phyloP scores from a whole-genome alignment of 306 rosid genomes.

The Nissolia schottii region DNA sequence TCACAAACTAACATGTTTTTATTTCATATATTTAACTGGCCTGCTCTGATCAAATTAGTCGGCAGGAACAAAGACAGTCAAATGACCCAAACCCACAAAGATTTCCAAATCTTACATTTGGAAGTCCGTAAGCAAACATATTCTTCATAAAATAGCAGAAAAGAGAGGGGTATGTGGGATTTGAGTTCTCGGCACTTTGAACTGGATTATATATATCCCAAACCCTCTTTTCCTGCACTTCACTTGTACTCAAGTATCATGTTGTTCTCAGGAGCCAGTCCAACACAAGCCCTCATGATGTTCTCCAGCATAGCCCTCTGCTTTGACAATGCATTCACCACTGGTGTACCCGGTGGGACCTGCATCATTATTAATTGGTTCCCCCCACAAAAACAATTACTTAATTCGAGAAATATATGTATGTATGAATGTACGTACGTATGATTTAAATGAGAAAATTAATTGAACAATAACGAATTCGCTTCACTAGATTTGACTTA shows the following conservation, averaged over 20 bases:
- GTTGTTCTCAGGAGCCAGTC: constrained; percentile 98
- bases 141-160: background rate
- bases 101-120: background rate
- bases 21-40: constrained; percentile 22
- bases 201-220: constrained; percentile 6
- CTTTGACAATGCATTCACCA: constrained; percentile 93
- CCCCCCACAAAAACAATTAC: background rate
- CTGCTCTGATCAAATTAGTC: constrained; percentile 34
- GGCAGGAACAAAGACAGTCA: constrained; percentile 17
- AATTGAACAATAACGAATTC: background rate
- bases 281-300: constrained; percentile 92
- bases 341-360: constrained; percentile 98
- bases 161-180: background rate
- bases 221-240: background rate
- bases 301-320: constrained; percentile 97
- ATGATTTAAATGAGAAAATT: background rate
- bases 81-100: too few species aligned
- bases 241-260: constrained; percentile 97
- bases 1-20: background rate
- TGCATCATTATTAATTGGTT: constrained; percentile 14
- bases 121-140: constrained; percentile 12
- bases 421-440: too few species aligned
- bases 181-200: background rate
- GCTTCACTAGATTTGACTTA: constrained; percentile 38
- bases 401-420: background rate